These are phyloP conservation scores for Clohesyomyces aquaticus DNA, from an alignment of 495 filamentous ascomycete species.

Conservation along the genomic window DNA sequence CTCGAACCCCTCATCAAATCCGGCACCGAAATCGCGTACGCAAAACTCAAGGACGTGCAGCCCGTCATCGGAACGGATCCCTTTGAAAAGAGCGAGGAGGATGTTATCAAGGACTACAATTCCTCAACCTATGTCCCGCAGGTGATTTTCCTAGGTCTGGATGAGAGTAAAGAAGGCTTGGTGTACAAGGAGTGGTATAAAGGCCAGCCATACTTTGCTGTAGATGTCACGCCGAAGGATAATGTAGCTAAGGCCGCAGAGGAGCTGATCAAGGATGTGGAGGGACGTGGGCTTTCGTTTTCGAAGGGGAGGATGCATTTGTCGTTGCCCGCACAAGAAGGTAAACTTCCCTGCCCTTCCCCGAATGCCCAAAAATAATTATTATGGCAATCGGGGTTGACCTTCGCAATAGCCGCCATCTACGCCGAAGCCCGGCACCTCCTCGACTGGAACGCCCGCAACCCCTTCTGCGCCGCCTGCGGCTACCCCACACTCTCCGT, in stretches of 20 bases:
- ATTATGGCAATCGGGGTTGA: too few species aligned
- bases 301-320: conserved; percentile 62
- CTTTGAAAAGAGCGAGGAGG: conserved; percentile 72
- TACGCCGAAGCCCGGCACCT: conserved; percentile 90
- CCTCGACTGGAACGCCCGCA: conserved; percentile 92
- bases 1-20: conserved; percentile 73
- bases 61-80: conserved; percentile 71
- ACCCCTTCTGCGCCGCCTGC: conserved; percentile 88
- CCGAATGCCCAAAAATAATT: too few species aligned
- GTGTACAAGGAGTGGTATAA: conserved; percentile 63
- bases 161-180: conserved; percentile 63
- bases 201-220: conserved; percentile 81
- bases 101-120: conserved; percentile 72
- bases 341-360: conserved; percentile 51
- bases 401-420: conserved; percentile 69
- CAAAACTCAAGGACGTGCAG: conserved; percentile 63
- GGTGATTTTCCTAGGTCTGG: conserved; percentile 84
- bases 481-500: conserved; percentile 82
- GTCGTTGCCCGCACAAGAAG: conserved; percentile 61
- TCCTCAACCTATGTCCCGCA: conserved; percentile 67
- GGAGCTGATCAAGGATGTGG: conserved; percentile 59
- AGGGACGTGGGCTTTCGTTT: conserved; percentile 63
- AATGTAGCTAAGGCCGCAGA: conserved; percentile 55
- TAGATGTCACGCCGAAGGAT: conserved; percentile 82
- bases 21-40: conserved; percentile 62